Evolutionary conservation across 164 flowering plant genomes (phyloP).

Genomic region (Houttuynia cordata): DNA sequence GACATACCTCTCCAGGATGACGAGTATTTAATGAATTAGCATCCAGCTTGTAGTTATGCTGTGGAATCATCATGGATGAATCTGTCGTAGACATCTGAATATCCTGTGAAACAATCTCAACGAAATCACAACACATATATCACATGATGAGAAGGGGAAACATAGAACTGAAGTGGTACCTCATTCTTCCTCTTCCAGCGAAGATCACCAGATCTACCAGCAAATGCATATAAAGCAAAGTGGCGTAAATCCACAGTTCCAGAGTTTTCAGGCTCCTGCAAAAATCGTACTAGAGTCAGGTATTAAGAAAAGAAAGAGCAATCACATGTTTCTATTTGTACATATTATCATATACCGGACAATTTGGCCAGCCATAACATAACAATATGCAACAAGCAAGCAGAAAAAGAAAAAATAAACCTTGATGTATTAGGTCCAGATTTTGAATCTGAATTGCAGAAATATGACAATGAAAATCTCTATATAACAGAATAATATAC

Average conservation of each 20-base stretch:
- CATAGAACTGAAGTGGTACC: constrained; percentile 21
- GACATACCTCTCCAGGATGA: constrained; percentile 88
- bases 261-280: constrained; percentile 46
- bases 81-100: constrained; percentile 56
- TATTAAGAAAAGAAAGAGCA: too few relatives aligned
- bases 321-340: too few relatives aligned
- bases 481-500: too few relatives aligned
- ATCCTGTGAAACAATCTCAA: constrained; percentile 26
- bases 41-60: constrained; percentile 97
- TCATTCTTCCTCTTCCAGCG: constrained; percentile 83
- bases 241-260: constrained; percentile 73
- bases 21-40: constrained; percentile 77
- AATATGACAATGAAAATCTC: too few relatives aligned
- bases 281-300: background rate
- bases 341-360: background rate
- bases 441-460: too few relatives aligned
- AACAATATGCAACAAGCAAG: too few relatives aligned
- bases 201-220: constrained; percentile 61
- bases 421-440: too few relatives aligned
- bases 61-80: constrained; percentile 81
- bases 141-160: background rate
- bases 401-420: too few relatives aligned
- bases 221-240: constrained; percentile 89
- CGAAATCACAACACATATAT: background rate
- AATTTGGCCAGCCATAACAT: background rate